A percentile compares a stretch with the other conserved stretches of the same genome.
Evolutionary conservation across 129 eudicot genomes (phyloP).

Genomic region (Tagetes patula): DNA sequence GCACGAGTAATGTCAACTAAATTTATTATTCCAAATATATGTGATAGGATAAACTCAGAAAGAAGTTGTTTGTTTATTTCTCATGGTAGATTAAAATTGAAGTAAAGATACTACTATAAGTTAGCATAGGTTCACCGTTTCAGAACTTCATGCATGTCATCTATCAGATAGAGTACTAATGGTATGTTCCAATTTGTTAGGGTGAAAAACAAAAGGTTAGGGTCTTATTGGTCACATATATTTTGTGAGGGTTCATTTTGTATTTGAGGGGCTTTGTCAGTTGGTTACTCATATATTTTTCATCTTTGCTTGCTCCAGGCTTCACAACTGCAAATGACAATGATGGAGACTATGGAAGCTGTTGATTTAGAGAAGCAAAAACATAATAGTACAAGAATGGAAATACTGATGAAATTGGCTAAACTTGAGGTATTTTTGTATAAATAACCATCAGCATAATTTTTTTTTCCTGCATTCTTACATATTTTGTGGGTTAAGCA

Average conservation of each 20-base stretch:
- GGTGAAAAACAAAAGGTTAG: not conserved
- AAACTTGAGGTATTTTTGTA: constrained; percentile 66
- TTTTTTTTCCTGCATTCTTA: constrained; percentile 1
- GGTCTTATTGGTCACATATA: not conserved
- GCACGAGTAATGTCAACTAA: not conserved
- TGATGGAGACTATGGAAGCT: constrained; percentile 97
- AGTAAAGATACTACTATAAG: not conserved
- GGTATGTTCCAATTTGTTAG: not conserved
- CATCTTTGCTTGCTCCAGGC: constrained; percentile 49
- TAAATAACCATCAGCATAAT: constrained; percentile 8
- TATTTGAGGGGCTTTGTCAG: not conserved
- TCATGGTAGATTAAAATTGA: not conserved
- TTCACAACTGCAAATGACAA: constrained; percentile 72
- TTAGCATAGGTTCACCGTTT: not conserved
- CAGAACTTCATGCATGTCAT: not conserved
- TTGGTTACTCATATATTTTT: not conserved
- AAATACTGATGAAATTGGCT: constrained; percentile 70
- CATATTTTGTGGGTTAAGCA: constrained; percentile 6
- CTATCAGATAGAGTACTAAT: not conserved
- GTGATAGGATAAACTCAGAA: not conserved
- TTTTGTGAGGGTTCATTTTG: not conserved
- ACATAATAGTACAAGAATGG: constrained; percentile 91
- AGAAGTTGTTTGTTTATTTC: not conserved
- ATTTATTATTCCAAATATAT: not conserved
- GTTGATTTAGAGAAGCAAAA: constrained; percentile 91